Evolutionary conservation across 2,329 filamentous ascomycete species (phyloP), one percentile per base, ranked within the genome.

Genomic region (Orbilia javanica): DNA sequence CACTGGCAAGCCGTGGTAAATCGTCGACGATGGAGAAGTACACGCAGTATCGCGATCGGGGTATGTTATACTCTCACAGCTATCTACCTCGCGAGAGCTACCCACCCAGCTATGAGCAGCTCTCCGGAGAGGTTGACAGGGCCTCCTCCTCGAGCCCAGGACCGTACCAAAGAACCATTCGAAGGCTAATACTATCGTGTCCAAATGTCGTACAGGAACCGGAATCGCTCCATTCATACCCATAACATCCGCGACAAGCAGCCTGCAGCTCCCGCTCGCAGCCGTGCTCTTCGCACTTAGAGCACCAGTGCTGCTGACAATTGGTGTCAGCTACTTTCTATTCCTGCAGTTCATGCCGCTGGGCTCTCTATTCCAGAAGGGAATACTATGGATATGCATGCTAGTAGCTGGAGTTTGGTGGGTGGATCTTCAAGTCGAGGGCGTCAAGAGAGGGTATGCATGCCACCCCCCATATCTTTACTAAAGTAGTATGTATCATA

Each of bases 381-480:
- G 92, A 11, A 89, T 93, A 60, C 86, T 98, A 66, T 98, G 96
- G 95, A 88, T 90, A 78, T 89, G 98, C 80, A 89, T 99, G 81
- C 92, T 90, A 42, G 92, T 97, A 75, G 93, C 94, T 0, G 95
- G 96, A 29, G 93, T 99, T 73, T 98, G 94, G 94, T 98, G 95
- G 95, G 91, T 97, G 71, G 96, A 99, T 84, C 87, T 99, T n/a
- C 95, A 97, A 84, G 93, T 99, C 80, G 96, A 99, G 84, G 95
- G 95, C 74, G 96, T 99, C 67, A 94, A 93, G 85, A 93, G 94
- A 85, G 96, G 96, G 85, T 94, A 84, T 70, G 86, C 83, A 36
- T 48, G 44, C 18, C n/a, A 6, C 77, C 48, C 27, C 60, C 11
- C 25, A 1, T 15, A 36, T 13, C 25, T n/a, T 62, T 46, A n/a